Base-by-base conservation (phyloP, 2,329 filamentous ascomycete genomes). In the Didymella pomorum region DNA sequence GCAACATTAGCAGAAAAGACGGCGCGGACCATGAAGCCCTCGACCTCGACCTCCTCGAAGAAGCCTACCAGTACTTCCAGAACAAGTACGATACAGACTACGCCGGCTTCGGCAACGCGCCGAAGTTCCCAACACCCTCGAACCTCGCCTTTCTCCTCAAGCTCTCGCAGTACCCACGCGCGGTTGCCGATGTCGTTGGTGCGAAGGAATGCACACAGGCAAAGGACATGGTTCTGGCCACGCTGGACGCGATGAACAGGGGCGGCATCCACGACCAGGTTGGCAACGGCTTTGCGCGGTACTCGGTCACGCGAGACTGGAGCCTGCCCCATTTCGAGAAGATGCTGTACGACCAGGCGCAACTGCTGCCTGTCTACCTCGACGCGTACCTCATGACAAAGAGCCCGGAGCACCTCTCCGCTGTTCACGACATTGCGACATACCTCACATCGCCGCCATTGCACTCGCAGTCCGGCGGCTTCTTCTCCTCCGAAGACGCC, bases 321-420 rank as follows among this genome's bases (percentile, higher is more conserved):
- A 91, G 90, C 62, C 81, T 98, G 45, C 95, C 95, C 11, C 93
- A 97, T 75, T 99, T 98, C 69, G 95, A 99, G 80, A 98, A 98
- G 81, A 93, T 98, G 85, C 85, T 97, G 10, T 93, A 92, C 53
- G 95, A 98, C 72, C 96, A 99, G 70, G 89, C 91, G 0, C 89
- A 97, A 66, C 83, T 98, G 1, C 80, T 99, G 2, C 85, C 89
- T 23, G 83, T 95, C 7, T 98, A 95, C 69, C 83, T 96, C 7
- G 93, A 97, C 70, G 93, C 91, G 0, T 98, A 93, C 82, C 83
- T 92, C 14, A 79, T 88, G 25, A 87, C 84, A 0, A 83, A 84
- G 48, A 84, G 89, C 11, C 83, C 86, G 4, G 90, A 96, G 67
- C 87, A 97, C 58, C 84, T 92, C 12, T 88, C 91, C 42, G 87